Evolutionary conservation across 257 asterid species (phyloP).

Genomic region (Lithospermum erythrorhizon): DNA sequence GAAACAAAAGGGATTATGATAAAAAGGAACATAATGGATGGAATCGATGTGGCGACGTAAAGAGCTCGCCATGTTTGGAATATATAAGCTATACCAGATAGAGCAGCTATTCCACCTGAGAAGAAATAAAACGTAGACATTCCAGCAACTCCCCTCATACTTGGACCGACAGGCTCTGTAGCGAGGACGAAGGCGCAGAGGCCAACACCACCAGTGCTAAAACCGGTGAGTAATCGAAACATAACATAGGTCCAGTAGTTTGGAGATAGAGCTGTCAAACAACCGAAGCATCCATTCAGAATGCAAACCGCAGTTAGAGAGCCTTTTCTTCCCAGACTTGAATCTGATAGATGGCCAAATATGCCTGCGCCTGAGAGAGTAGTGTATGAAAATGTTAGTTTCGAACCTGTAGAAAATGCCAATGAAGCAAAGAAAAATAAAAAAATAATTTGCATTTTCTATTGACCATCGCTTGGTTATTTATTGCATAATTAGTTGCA

Average conservation of each 20-base stretch:
- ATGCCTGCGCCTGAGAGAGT: slow-evolving; percentile 66
- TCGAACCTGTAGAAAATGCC: no score
- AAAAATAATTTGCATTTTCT: no score
- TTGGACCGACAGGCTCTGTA: slow-evolving; percentile 79
- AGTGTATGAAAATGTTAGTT: neutral
- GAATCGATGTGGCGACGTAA: slow-evolving; percentile 56
- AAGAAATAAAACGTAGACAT: slow-evolving; percentile 95
- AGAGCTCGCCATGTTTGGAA: slow-evolving; percentile 65
- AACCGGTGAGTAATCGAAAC: slow-evolving; percentile 67
- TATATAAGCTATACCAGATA: slow-evolving; percentile 53
- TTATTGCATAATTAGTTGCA: no score
- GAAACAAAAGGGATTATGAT: slow-evolving; percentile 51
- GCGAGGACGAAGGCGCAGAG: slow-evolving; percentile 81
- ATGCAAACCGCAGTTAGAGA: slow-evolving; percentile 55
- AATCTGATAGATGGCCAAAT: slow-evolving; percentile 85
- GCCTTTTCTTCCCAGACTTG: slow-evolving; percentile 71
- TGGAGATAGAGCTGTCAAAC: slow-evolving; percentile 59
- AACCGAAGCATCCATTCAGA: slow-evolving; percentile 63
- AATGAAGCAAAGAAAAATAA: no score
- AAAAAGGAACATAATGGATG: slow-evolving; percentile 44
- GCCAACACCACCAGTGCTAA: slow-evolving; percentile 88
- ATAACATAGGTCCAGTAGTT: slow-evolving; percentile 44
- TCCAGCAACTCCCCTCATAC: slow-evolving; percentile 62
- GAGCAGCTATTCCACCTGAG: slow-evolving; percentile 64
- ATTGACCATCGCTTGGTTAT: no score